phyloP scores from a whole-genome alignment of 192 early-diverging fungal genomes.

The Backusella macrospora region DNA sequence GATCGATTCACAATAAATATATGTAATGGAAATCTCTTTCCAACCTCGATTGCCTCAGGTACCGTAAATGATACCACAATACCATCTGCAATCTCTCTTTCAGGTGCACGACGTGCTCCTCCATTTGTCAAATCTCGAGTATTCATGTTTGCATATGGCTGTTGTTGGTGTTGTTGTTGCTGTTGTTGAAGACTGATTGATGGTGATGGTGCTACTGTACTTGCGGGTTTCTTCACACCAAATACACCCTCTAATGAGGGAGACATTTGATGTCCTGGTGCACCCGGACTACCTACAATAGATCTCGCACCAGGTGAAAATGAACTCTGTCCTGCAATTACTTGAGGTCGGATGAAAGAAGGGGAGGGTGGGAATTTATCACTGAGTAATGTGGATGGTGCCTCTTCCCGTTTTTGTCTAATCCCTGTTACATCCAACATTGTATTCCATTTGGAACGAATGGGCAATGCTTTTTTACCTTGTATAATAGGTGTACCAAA shows the following conservation, averaged over 20 bases:
- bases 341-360: conserved; percentile 11
- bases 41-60: conserved; percentile 40
- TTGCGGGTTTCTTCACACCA: conserved; percentile 12
- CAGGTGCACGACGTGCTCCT: conserved; percentile 32
- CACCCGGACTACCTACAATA: conserved; percentile 30
- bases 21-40: conserved; percentile 55
- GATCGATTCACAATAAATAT: conserved; percentile 62
- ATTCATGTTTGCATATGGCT: neutral
- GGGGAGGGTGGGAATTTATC: neutral
- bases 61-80: conserved; percentile 61
- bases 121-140: neutral
- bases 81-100: conserved; percentile 56
- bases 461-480: conserved; percentile 44
- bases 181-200: neutral
- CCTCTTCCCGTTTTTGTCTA: conserved; percentile 36
- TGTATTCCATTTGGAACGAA: conserved; percentile 64
- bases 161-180: neutral
- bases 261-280: neutral
- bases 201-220: neutral
- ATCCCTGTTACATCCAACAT: conserved; percentile 56
- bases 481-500: conserved; percentile 54
- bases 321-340: conserved; percentile 22
- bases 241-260: conserved; percentile 17
- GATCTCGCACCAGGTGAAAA: conserved; percentile 35
- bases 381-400: neutral